A percentile compares a stretch with the other conserved stretches of the same genome.
These are phyloP conservation scores for Paraconiothyrium brasiliense DNA, from an alignment of 2,329 filamentous ascomycete genomes.

Conservation along the genomic window DNA sequence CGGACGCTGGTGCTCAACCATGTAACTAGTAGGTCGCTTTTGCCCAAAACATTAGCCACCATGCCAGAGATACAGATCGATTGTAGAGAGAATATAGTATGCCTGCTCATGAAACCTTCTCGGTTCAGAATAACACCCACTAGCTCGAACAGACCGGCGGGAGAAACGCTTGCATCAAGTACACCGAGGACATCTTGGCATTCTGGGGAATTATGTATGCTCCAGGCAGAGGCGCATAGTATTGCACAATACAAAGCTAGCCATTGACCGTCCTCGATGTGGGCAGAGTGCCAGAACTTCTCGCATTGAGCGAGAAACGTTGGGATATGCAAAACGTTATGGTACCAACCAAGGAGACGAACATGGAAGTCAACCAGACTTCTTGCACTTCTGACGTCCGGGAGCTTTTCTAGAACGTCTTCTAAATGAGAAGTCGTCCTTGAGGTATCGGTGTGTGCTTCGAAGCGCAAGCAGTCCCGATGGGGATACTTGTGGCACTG, in stretches of 20 bases:
- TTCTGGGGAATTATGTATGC: too few species aligned
- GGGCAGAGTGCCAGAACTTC: background rate
- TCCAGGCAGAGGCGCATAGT: too few species aligned
- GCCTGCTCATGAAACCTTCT: too few species aligned
- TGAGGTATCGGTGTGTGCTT: background rate
- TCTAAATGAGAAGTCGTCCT: background rate
- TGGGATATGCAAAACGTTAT: background rate
- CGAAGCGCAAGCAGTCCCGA: conserved; percentile 9
- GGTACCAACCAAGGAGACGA: background rate
- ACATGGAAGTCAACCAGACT: conserved; percentile 1
- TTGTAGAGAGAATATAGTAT: too few species aligned
- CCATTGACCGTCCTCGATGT: background rate
- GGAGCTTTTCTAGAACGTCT: background rate
- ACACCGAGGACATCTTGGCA: too few species aligned
- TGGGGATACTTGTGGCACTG: conserved; percentile 10
- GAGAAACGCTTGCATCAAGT: too few species aligned
- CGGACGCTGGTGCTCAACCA: background rate
- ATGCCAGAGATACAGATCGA: too few species aligned
- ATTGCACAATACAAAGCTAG: too few species aligned
- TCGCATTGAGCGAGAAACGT: conserved; percentile 2
- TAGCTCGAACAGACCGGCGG: too few species aligned
- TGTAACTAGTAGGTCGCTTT: background rate
- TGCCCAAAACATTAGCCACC: too few species aligned
- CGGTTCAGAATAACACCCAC: too few species aligned
- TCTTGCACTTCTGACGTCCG: background rate